Evolutionary conservation across 345 rosid species (phyloP), one percentile per base, ranked within the genome.

Genomic region (Hibiscus trionum): DNA sequence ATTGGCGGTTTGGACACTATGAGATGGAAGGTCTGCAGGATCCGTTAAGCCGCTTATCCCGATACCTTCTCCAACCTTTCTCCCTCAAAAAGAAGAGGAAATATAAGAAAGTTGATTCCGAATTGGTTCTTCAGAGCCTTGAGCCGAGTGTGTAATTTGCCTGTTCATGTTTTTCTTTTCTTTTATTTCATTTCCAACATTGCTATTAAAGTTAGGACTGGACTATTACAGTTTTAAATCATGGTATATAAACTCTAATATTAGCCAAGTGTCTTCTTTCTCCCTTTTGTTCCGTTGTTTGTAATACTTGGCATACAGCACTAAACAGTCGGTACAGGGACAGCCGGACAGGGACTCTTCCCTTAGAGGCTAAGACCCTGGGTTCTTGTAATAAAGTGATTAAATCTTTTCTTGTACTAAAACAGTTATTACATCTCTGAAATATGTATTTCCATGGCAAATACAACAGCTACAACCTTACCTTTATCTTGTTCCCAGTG

Each of bases 1-100:
- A 93, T 75, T 93, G 98, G 98, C 88, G 94, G 58, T 93, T 93
- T 80, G 98, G 98, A 74, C 97, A 89, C 80, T 93, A 93, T 74
- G 87, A 90, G 82, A 81, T 93, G 93, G 98, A 93, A 70, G 96
- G 97, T 77, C 88, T 93, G 62, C 98, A 91, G 80, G 98, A 93
- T 70, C 98, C 98, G 1, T 67, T 93, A 63, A 90, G 90, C 77
- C 82, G 90, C 27, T 31, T 89, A 16, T 81, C 85, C 50, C 79
- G 91, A 82, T 50, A 72, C 65, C 77, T 93, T 69, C 81, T 80
- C 62, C 86, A 68, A 31, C 81, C 88, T 50, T 76, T 90, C 80
- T 74, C 80, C 71, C 72, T 75, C 14, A 72, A 27, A 70, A 84
- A 72, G 82, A 88, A 77, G 61, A 83, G 81, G 75, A 83, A 82